Evolutionary conservation across 192 early-diverging fungal genomes (phyloP).

Genomic region (Entomortierella lignicola): DNA sequence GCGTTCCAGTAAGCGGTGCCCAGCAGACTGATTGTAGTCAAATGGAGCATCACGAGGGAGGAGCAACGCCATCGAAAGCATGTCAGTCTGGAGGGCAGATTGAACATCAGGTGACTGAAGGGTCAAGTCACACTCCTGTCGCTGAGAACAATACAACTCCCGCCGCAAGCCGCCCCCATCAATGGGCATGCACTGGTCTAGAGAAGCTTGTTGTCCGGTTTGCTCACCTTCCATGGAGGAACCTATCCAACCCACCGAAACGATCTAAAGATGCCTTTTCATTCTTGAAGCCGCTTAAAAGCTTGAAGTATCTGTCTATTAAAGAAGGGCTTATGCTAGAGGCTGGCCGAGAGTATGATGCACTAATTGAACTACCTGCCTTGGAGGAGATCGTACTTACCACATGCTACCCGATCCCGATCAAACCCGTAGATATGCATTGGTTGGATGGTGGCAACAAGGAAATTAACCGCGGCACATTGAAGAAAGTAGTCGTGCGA

Average conservation of each 20-base stretch:
- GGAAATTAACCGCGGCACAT: background rate
- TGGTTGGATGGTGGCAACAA: background rate
- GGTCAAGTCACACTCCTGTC: too few relatives aligned
- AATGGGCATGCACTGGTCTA: constrained; percentile 36
- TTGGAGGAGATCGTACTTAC: constrained; percentile 44
- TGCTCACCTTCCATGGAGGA: constrained; percentile 39
- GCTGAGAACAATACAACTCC: too few relatives aligned
- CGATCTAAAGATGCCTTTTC: constrained; percentile 30
- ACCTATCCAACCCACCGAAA: constrained; percentile 25
- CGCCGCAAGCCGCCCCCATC: background rate
- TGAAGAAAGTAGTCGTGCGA: constrained; percentile 30
- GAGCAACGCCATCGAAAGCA: too few relatives aligned
- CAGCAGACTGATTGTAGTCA: too few relatives aligned
- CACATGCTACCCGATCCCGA: constrained; percentile 48
- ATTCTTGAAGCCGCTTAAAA: constrained; percentile 24
- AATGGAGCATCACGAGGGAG: too few relatives aligned
- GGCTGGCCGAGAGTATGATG: constrained; percentile 43
- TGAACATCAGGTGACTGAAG: too few relatives aligned
- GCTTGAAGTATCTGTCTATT: constrained; percentile 30
- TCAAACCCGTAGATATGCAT: constrained; percentile 31
- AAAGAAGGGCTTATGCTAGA: constrained; percentile 48
- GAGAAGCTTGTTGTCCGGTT: constrained; percentile 34
- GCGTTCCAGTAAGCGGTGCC: background rate
- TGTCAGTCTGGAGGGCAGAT: too few relatives aligned
- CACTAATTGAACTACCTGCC: background rate